phyloP scores from a whole-genome alignment of 805 yeast genomes.

The Millerozyma acaciae region DNA sequence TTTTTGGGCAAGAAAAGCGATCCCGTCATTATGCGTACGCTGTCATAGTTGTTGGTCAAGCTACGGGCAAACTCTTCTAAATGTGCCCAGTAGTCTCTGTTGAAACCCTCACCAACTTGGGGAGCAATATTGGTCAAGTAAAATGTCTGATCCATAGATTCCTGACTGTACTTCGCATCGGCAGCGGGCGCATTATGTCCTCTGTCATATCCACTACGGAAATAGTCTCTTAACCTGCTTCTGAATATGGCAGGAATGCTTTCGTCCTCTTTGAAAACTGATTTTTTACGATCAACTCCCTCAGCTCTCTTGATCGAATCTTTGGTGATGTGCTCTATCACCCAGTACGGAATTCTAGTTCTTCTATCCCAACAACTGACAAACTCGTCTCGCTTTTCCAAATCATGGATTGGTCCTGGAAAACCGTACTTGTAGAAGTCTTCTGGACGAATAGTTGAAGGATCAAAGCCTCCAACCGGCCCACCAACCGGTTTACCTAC shows the following conservation, averaged over 20 bases:
- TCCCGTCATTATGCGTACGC: constrained; percentile 88
- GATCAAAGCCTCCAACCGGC: constrained; percentile 21
- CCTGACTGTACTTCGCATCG: constrained; percentile 84
- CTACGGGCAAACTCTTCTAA: constrained; percentile 85
- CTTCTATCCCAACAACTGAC: constrained; percentile 83
- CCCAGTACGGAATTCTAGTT: constrained; percentile 82
- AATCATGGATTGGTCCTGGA: constrained; percentile 92
- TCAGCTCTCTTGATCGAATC: constrained; percentile 52
- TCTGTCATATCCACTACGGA: constrained; percentile 92
- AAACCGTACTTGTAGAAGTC: constrained; percentile 88
- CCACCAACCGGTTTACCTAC: constrained; percentile 1
- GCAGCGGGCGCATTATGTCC: constrained; percentile 99
- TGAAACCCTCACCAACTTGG: constrained; percentile 96
- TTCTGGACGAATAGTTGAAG: constrained; percentile 57
- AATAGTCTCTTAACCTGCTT: constrained; percentile 76
- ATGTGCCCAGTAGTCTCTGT: constrained; percentile 96
- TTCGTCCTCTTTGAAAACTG: constrained; percentile 86
- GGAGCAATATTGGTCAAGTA: constrained; percentile 88
- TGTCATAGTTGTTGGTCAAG: constrained; percentile 63
- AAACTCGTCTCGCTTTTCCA: constrained; percentile 69
- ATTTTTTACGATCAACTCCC: constrained; percentile 71
- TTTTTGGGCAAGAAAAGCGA: constrained; percentile 84
- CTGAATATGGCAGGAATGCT: constrained; percentile 71
- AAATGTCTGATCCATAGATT: constrained; percentile 95
- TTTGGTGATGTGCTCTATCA: constrained; percentile 83